phyloP scores from a whole-genome alignment of 176 grass and related monocot species.

The Raddia distichophylla region DNA sequence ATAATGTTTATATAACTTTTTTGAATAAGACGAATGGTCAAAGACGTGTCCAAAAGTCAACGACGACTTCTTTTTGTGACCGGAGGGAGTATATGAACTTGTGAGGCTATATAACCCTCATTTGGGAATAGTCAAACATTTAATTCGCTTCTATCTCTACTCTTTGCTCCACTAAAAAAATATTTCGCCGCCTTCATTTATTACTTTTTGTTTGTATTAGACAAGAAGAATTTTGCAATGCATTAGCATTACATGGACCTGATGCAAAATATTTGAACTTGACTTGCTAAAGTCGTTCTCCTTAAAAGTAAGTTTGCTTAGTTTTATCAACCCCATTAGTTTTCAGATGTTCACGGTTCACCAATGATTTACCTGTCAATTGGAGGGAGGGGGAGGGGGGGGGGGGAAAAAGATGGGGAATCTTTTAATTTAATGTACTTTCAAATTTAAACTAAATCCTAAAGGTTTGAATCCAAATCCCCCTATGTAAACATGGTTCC shows the following conservation, averaged over 20 bases:
- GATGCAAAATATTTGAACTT: background rate
- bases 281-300: background rate
- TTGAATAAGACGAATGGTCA: no score
- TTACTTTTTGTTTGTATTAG: background rate
- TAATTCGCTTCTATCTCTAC: background rate
- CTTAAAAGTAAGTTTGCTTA: constrained; percentile 1
- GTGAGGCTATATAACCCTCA: background rate
- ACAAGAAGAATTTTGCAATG: background rate
- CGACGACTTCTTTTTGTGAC: no score
- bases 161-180: background rate
- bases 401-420: no score
- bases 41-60: no score
- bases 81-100: background rate
- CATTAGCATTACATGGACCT: background rate
- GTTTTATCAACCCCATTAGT: background rate
- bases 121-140: background rate
- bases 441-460: background rate
- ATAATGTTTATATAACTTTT: no score
- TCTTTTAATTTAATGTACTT: no score
- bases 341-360: background rate
- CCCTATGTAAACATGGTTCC: background rate
- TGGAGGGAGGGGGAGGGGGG: no score
- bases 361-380: no score
- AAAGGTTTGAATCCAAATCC: background rate
- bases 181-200: no score